A percentile compares a stretch with the other conserved stretches of the same genome.
phyloP scores from a whole-genome alignment of 176 grass and related monocot genomes.

The Echinochloa phyllopogon region DNA sequence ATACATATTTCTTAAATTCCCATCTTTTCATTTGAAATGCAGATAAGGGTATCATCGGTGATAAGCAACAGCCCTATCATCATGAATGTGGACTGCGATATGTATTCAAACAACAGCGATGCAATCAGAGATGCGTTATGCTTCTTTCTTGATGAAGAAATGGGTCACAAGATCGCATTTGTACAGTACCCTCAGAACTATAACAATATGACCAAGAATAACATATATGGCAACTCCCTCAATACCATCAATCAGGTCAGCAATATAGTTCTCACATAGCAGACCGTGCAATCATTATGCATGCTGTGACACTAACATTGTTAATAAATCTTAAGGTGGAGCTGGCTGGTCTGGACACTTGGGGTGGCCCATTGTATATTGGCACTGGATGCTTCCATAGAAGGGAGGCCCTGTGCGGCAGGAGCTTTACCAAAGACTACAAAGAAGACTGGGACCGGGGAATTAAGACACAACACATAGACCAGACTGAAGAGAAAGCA shows the following conservation, averaged over 20 bases:
- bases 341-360: slow-evolving; percentile 52
- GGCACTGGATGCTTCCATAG: slow-evolving; percentile 86
- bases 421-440: slow-evolving; percentile 54
- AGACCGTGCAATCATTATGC: background rate
- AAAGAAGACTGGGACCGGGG: slow-evolving; percentile 63
- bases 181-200: slow-evolving; percentile 79
- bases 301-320: slow-evolving; percentile 9
- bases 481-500: slow-evolving; percentile 50
- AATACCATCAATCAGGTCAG: slow-evolving; percentile 48
- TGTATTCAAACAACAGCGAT: slow-evolving; percentile 85
- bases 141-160: slow-evolving; percentile 87
- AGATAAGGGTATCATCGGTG: slow-evolving; percentile 83
- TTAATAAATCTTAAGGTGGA: slow-evolving; percentile 63
- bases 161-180: slow-evolving; percentile 68
- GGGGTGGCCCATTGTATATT: slow-evolving; percentile 63
- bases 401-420: slow-evolving; percentile 71
- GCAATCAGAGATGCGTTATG: slow-evolving; percentile 67
- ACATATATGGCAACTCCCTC: slow-evolving; percentile 71
- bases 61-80: slow-evolving; percentile 86
- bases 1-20: background rate
- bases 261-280: slow-evolving; percentile 1
- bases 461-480: slow-evolving; percentile 7
- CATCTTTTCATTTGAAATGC: slow-evolving; percentile 25
- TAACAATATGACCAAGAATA: slow-evolving; percentile 74
- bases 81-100: slow-evolving; percentile 89